phyloP scores from a whole-genome alignment of 2,329 filamentous ascomycete species.

The Pseudocercospora crystallina region DNA sequence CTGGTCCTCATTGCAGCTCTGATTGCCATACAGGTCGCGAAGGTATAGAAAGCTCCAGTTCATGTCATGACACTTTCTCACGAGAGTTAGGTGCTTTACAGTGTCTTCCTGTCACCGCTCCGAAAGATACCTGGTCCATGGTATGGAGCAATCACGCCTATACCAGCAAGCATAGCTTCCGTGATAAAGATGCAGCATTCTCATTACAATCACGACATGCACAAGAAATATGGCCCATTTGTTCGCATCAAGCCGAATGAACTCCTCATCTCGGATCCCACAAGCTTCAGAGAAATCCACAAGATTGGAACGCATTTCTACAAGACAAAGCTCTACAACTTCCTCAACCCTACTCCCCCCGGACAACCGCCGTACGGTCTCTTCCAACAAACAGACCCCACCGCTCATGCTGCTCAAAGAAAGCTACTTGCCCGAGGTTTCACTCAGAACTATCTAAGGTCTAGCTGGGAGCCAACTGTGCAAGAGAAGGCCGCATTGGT shows the following conservation, averaged over 20 bases:
- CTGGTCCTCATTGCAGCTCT: too few relatives aligned
- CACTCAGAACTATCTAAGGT: constrained; percentile 33
- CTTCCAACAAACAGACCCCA: constrained; percentile 38
- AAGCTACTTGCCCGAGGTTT: constrained; percentile 38
- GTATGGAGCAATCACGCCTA: constrained; percentile 11
- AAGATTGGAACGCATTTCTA: constrained; percentile 25
- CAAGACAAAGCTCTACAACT: constrained; percentile 29
- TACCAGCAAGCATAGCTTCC: constrained; percentile 5
- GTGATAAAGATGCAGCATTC: constrained; percentile 20
- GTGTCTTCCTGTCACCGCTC: constrained; percentile 12
- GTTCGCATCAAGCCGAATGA: constrained; percentile 30
- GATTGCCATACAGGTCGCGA: too few relatives aligned
- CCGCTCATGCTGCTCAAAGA: constrained; percentile 35
- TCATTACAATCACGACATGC: constrained; percentile 40
- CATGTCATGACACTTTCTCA: neutral
- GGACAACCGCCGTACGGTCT: constrained; percentile 25
- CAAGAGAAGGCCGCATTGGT: constrained; percentile 32
- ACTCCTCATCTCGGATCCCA: constrained; percentile 27
- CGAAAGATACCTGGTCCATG: constrained; percentile 16
- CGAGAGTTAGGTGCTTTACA: constrained; percentile 3
- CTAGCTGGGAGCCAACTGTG: constrained; percentile 38
- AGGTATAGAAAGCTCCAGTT: too few relatives aligned
- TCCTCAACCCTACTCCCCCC: constrained; percentile 19
- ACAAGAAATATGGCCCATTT: constrained; percentile 32
- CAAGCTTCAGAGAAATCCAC: constrained; percentile 30